phyloP scores from a whole-genome alignment of 2,329 filamentous ascomycete genomes.

The Ophiostoma angusticollis region DNA sequence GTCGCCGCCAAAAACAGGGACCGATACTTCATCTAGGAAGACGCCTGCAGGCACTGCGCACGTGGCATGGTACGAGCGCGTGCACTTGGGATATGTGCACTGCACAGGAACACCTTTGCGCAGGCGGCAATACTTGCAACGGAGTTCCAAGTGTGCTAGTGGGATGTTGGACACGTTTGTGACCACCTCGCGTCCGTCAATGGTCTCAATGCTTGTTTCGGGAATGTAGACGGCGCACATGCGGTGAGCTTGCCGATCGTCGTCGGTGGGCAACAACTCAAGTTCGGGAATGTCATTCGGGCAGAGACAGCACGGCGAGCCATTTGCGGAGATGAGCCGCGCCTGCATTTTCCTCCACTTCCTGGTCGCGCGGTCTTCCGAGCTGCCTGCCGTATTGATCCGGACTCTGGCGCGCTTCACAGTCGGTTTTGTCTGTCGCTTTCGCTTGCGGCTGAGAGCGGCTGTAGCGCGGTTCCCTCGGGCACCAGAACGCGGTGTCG shows the following conservation, averaged over 20 bases:
- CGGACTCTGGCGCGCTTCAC: constrained; percentile 2
- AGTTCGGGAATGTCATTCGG: constrained; percentile 78
- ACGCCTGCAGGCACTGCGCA: constrained; percentile 88
- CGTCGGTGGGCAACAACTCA: constrained; percentile 74
- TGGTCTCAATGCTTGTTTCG: constrained; percentile 72
- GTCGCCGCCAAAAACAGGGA: constrained; percentile 81
- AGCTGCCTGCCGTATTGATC: constrained; percentile 20
- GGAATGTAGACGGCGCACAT: constrained; percentile 84
- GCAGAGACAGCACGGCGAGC: constrained; percentile 67
- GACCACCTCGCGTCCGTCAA: constrained; percentile 59
- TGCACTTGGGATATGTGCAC: constrained; percentile 89
- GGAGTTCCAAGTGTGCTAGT: constrained; percentile 78
- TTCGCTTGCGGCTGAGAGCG: constrained; percentile 53
- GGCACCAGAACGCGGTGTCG: constrained; percentile 60
- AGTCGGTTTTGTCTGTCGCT: constrained; percentile 28
- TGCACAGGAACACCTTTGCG: constrained; percentile 95
- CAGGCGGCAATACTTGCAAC: constrained; percentile 88
- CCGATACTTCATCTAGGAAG: constrained; percentile 74
- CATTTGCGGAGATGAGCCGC: constrained; percentile 31
- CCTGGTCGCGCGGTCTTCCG: constrained; percentile 22
- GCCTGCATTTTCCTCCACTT: constrained; percentile 68
- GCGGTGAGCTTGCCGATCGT: constrained; percentile 75
- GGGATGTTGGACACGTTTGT: constrained; percentile 70
- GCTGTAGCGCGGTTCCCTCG: constrained; percentile 28
- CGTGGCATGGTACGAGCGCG: constrained; percentile 84